Conservation (phyloP, 192 early-diverging fungal genomes). For the Dispira parvispora region DNA sequence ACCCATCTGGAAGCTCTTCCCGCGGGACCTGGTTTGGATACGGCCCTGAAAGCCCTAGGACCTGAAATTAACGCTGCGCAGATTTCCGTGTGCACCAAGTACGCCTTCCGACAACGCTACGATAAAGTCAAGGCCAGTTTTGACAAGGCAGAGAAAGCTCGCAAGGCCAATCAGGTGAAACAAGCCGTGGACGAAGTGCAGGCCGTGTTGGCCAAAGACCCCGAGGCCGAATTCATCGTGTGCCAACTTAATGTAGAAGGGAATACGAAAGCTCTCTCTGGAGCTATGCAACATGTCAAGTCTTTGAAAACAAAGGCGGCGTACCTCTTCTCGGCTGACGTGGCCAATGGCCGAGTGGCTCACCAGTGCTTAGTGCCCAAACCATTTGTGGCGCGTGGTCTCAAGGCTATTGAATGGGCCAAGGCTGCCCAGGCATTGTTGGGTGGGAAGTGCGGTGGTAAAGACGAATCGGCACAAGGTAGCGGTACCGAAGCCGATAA, state of each 20-base stretch:
- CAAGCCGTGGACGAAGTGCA: constrained; percentile 64
- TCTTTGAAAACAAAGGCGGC: constrained; percentile 65
- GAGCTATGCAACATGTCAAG: constrained; percentile 68
- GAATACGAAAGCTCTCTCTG: constrained; percentile 70
- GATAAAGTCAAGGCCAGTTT: constrained; percentile 62
- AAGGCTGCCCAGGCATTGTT: constrained; percentile 61
- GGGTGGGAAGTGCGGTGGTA: constrained; percentile 89
- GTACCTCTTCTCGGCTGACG: constrained; percentile 65
- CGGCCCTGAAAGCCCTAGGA: constrained; percentile 54
- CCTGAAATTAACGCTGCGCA: constrained; percentile 65
- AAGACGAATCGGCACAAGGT: constrained; percentile 86
- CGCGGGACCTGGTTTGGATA: constrained; percentile 43
- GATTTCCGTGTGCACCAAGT: constrained; percentile 68
- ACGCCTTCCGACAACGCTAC: constrained; percentile 51
- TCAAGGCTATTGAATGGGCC: constrained; percentile 89
- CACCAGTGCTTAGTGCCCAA: constrained; percentile 75
- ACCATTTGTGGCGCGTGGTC: constrained; percentile 48
- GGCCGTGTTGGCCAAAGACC: constrained; percentile 45
- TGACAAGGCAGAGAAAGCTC: constrained; percentile 75
- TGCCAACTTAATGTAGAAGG: constrained; percentile 47
- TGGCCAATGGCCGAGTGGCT: constrained; percentile 42
- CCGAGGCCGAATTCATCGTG: constrained; percentile 38
- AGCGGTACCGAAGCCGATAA: constrained; percentile 48
- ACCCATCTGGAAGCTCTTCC: constrained; percentile 34
- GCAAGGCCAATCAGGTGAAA: constrained; percentile 72